Evolutionary conservation across 2,329 filamentous ascomycete genomes (phyloP).

Genomic region (Cladosporium colombiae): DNA sequence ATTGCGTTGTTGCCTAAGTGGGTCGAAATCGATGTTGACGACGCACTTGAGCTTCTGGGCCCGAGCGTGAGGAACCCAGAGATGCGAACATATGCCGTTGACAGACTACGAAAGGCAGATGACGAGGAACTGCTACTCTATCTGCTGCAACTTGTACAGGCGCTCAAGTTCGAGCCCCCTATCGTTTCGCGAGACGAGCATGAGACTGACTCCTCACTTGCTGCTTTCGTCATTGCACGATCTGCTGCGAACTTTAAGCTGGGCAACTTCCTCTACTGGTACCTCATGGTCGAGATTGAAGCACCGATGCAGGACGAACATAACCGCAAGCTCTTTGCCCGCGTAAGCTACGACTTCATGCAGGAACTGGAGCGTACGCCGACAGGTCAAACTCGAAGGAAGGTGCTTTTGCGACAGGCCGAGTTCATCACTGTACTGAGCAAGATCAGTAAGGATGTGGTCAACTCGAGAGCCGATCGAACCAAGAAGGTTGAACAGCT

Average conservation of each 20-base stretch:
- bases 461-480: conserved; percentile 75
- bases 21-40: conserved; percentile 96
- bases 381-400: conserved; percentile 71
- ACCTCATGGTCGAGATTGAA: conserved; percentile 89
- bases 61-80: conserved; percentile 86
- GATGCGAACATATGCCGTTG: conserved; percentile 90
- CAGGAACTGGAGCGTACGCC: conserved; percentile 72
- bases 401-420: conserved; percentile 78
- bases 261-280: conserved; percentile 97
- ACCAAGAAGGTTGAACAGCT: conserved; percentile 79
- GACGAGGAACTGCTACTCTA: conserved; percentile 91
- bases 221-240: conserved; percentile 82
- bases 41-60: conserved; percentile 89
- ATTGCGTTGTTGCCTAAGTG: conserved; percentile 88
- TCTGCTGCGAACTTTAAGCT: conserved; percentile 86
- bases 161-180: conserved; percentile 88
- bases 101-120: conserved; percentile 85
- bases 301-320: conserved; percentile 65
- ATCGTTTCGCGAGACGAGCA: conserved; percentile 44
- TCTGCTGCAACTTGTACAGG: conserved; percentile 90
- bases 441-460: conserved; percentile 86
- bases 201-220: conserved; percentile 76
- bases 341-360: conserved; percentile 97
- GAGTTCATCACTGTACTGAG: conserved; percentile 85
- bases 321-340: conserved; percentile 83